These are phyloP conservation scores for Beauveria sp. DNA, from an alignment of 2,329 filamentous ascomycete species.

Conservation along the genomic window DNA sequence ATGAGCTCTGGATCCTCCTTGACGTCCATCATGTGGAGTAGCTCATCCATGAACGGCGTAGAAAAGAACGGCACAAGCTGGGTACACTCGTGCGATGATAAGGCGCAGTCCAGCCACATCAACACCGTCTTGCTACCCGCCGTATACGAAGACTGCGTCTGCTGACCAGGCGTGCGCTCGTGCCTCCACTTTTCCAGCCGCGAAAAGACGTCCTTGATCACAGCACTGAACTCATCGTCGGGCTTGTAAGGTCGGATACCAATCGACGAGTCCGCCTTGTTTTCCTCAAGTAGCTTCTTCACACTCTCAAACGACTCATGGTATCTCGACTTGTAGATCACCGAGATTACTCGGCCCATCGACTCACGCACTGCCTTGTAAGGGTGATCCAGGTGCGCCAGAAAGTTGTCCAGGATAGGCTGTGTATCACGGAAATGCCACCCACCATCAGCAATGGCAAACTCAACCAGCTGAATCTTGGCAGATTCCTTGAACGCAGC, in stretches of 20 bases:
- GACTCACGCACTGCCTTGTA: constrained; percentile 96
- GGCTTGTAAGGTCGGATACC: constrained; percentile 80
- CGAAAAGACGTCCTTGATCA: constrained; percentile 66
- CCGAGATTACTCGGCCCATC: constrained; percentile 81
- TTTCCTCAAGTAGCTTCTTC: constrained; percentile 62
- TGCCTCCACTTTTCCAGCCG: constrained; percentile 82
- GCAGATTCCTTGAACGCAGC: constrained; percentile 98
- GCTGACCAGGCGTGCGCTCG: constrained; percentile 76
- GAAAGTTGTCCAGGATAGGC: constrained; percentile 81
- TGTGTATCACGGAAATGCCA: constrained; percentile 94
- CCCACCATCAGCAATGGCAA: constrained; percentile 76
- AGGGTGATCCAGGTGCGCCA: constrained; percentile 87
- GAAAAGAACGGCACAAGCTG: constrained; percentile 89
- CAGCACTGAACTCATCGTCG: constrained; percentile 62
- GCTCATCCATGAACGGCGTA: constrained; percentile 78
- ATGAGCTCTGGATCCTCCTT: constrained; percentile 97
- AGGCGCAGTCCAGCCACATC: constrained; percentile 85
- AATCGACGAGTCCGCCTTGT: constrained; percentile 72
- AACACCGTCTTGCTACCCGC: constrained; percentile 93
- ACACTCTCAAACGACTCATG: constrained; percentile 89
- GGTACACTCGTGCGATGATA: constrained; percentile 88
- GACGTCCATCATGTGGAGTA: constrained; percentile 99
- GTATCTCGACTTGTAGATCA: constrained; percentile 84
- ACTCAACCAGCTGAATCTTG: constrained; percentile 85
- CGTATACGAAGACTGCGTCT: constrained; percentile 90